These are phyloP conservation scores for Talaromyces proteolyticus DNA, from an alignment of 495 filamentous ascomycete genomes.

Conservation along the genomic window DNA sequence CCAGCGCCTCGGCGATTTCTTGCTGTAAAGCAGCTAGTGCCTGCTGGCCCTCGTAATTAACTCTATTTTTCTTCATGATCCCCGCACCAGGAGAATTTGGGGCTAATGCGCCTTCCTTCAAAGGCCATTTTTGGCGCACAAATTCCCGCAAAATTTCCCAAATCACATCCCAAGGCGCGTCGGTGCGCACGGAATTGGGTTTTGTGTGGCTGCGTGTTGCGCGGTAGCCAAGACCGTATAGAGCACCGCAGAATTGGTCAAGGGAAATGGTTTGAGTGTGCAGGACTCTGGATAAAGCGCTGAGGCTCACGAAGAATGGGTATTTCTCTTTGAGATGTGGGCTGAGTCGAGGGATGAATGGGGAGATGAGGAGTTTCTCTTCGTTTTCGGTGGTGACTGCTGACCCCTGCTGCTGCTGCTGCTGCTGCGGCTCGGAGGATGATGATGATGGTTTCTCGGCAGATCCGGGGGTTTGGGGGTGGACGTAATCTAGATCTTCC, in stretches of 20 bases:
- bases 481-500: conserved; percentile 46
- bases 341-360: conserved; percentile 37
- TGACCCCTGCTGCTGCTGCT: neutral
- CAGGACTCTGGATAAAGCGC: conserved; percentile 61
- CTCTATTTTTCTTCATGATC: conserved; percentile 48
- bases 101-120: conserved; percentile 64
- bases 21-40: conserved; percentile 25
- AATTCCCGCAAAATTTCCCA: conserved; percentile 96
- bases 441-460: too few species aligned
- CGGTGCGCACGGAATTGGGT: conserved; percentile 81
- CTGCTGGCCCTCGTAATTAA: conserved; percentile 14
- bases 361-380: conserved; percentile 12
- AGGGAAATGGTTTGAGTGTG: conserved; percentile 71
- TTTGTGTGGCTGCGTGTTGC: conserved; percentile 81
- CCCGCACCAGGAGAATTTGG: conserved; percentile 61
- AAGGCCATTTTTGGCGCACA: conserved; percentile 67
- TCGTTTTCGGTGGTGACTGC: neutral
- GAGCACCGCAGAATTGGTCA: conserved; percentile 69
- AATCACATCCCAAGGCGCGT: conserved; percentile 80
- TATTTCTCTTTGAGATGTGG: conserved; percentile 56
- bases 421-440: neutral
- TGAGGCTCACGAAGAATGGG: conserved; percentile 85
- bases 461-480: too few species aligned
- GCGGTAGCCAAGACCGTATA: conserved; percentile 72
- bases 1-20: conserved; percentile 26